These are phyloP conservation scores for Colletotrichum neosansevieriae DNA, from an alignment of 2,329 filamentous ascomycete genomes.

Conservation along the genomic window DNA sequence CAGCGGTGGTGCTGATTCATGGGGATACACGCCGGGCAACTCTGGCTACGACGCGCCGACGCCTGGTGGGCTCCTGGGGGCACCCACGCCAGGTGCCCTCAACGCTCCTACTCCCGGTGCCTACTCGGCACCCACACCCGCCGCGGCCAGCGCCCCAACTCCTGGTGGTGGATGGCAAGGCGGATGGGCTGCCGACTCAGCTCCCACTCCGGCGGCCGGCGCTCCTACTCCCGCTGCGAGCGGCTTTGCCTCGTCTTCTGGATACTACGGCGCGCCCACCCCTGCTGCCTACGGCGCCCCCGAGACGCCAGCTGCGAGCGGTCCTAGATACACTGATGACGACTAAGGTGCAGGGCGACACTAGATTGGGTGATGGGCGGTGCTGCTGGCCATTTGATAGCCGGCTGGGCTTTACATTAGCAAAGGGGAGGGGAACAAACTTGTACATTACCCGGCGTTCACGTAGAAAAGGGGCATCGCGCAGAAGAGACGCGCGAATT, in stretches of 20 bases:
- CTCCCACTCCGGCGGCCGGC: conserved; percentile 72
- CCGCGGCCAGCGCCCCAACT: conserved; percentile 73
- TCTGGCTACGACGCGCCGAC: conserved; percentile 77
- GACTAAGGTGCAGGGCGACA: conserved; percentile 48
- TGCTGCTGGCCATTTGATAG: background rate
- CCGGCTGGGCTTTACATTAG: conserved; percentile 24
- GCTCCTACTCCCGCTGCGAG: conserved; percentile 79
- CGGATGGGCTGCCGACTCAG: conserved; percentile 71
- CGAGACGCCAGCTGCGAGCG: conserved; percentile 72
- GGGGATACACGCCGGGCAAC: conserved; percentile 69
- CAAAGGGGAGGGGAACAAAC: conserved; percentile 4
- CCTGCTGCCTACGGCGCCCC: conserved; percentile 71
- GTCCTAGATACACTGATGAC: conserved; percentile 66
- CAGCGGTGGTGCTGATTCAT: conserved; percentile 69
- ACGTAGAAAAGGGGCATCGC: conserved; percentile 20
- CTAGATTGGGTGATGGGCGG: background rate
- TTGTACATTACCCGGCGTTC: conserved; percentile 40
- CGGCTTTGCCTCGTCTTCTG: conserved; percentile 59
- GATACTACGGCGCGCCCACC: conserved; percentile 72
- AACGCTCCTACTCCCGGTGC: conserved; percentile 80
- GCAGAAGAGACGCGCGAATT: conserved; percentile 11
- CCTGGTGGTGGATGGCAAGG: conserved; percentile 73
- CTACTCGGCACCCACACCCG: conserved; percentile 73
- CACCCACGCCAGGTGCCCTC: conserved; percentile 71
- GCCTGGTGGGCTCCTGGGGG: conserved; percentile 68